Evolutionary conservation across 176 grass and related monocot genomes (phyloP).

Genomic region (Ensete glaucum): DNA sequence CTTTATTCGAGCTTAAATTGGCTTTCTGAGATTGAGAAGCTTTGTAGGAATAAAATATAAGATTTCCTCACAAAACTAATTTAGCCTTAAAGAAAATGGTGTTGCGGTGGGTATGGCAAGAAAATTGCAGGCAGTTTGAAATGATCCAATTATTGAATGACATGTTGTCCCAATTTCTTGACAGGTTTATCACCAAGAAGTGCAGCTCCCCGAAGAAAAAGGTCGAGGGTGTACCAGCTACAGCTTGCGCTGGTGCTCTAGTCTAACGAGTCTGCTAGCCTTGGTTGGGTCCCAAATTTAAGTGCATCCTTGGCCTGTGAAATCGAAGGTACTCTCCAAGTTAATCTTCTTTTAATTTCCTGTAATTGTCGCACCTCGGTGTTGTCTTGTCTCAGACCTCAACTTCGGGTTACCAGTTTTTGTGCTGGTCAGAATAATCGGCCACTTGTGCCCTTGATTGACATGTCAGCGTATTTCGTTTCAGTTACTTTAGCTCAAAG

Average conservation of each 20-base stretch:
- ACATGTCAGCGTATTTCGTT: too few species aligned
- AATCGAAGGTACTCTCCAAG: not conserved
- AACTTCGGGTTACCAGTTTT: not conserved
- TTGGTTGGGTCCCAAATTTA: not conserved
- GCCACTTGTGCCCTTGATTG: too few species aligned
- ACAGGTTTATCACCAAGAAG: conserved; percentile 3
- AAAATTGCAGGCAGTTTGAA: too few species aligned
- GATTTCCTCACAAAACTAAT: too few species aligned
- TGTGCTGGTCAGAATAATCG: too few species aligned
- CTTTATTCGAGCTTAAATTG: too few species aligned
- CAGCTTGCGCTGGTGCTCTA: not conserved
- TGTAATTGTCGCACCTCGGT: not conserved
- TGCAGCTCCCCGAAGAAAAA: not conserved
- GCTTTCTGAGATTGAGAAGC: too few species aligned
- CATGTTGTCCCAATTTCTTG: not conserved
- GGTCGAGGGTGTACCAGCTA: not conserved
- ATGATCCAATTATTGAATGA: not conserved
- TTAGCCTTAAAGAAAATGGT: too few species aligned
- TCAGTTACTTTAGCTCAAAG: too few species aligned
- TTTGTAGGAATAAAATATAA: too few species aligned
- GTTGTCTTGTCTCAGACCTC: not conserved
- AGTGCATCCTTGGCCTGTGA: not conserved
- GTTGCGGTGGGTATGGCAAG: too few species aligned
- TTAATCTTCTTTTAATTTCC: not conserved
- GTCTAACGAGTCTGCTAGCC: not conserved